Conservation (phyloP, 768 basidiomycete genomes). For the Lentinula detonsa region DNA sequence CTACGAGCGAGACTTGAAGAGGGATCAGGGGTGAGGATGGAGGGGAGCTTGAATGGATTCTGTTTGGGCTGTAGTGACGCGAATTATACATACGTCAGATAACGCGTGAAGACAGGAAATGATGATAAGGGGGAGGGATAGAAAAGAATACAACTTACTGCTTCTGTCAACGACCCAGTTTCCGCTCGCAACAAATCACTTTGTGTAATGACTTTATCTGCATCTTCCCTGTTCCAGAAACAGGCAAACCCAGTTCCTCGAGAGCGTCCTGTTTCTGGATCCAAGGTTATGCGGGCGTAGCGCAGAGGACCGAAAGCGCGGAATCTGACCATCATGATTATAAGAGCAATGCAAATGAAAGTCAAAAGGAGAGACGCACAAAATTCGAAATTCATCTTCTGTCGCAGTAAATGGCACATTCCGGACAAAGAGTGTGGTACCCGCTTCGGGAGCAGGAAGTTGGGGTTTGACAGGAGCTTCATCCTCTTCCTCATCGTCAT, state of each 20-base stretch:
- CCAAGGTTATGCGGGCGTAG: conserved; percentile 89
- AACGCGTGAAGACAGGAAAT: background rate
- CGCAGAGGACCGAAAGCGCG: conserved; percentile 87
- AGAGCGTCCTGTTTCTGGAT: conserved; percentile 76
- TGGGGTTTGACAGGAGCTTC: conserved; percentile 51
- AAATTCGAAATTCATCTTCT: conserved; percentile 81
- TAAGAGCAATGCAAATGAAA: background rate
- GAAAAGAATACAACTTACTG: conserved; percentile 15
- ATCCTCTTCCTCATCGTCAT: conserved; percentile 33
- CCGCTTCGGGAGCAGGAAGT: conserved; percentile 79
- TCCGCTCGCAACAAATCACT: conserved; percentile 67
- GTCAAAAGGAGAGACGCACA: conserved; percentile 43
- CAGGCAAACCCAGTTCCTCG: conserved; percentile 95
- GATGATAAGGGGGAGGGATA: background rate
- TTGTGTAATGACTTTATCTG: conserved; percentile 78
- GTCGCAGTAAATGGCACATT: conserved; percentile 91
- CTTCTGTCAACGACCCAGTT: conserved; percentile 31
- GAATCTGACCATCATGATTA: conserved; percentile 48
- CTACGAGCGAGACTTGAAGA: conserved; percentile 76
- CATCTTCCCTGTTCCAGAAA: conserved; percentile 92
- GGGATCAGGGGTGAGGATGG: conserved; percentile 91
- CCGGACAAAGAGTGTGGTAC: conserved; percentile 89
- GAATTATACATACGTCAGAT: no score
- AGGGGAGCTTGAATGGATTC: conserved; percentile 84
- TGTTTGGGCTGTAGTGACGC: conserved; percentile 43